phyloP scores from a whole-genome alignment of 129 eudicot species.

The Centrapalus pauciflorus region DNA sequence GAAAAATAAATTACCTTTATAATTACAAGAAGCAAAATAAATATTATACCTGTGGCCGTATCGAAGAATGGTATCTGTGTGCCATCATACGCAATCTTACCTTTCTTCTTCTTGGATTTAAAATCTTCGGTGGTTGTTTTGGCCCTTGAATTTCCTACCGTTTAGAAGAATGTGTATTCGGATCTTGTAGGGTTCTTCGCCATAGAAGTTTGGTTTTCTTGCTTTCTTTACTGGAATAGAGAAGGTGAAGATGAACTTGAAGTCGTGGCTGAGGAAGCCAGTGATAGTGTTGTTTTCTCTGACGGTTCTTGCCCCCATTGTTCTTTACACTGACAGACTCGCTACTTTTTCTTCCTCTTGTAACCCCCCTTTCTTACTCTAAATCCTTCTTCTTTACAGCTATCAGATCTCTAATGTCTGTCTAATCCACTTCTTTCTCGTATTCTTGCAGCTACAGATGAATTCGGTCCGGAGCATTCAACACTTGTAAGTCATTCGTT shows the following conservation, averaged over 20 bases:
- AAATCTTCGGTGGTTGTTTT: neutral
- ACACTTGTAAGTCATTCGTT: neutral
- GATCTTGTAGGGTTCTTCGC: neutral
- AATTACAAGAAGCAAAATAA: no score
- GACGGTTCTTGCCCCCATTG: constrained; percentile 69
- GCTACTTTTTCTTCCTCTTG: constrained; percentile 12
- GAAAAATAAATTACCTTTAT: no score
- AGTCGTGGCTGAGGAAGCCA: constrained; percentile 41
- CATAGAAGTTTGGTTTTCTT: neutral
- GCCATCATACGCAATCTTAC: no score
- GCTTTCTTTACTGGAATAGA: neutral
- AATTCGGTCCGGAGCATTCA: constrained; percentile 17
- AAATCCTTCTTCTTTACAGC: neutral
- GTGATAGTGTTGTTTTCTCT: constrained; percentile 44
- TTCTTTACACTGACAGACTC: constrained; percentile 61
- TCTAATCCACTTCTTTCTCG: neutral
- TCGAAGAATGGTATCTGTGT: no score
- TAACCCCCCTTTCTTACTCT: neutral
- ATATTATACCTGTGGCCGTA: no score
- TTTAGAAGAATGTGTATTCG: neutral
- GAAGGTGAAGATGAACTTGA: constrained; percentile 23
- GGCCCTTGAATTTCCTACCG: neutral
- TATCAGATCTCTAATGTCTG: neutral
- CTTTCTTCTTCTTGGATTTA: neutral
- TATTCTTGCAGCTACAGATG: constrained; percentile 10